Conservation (phyloP, 2,329 filamentous ascomycete genomes). For the Albophoma yamanashiensis region DNA sequence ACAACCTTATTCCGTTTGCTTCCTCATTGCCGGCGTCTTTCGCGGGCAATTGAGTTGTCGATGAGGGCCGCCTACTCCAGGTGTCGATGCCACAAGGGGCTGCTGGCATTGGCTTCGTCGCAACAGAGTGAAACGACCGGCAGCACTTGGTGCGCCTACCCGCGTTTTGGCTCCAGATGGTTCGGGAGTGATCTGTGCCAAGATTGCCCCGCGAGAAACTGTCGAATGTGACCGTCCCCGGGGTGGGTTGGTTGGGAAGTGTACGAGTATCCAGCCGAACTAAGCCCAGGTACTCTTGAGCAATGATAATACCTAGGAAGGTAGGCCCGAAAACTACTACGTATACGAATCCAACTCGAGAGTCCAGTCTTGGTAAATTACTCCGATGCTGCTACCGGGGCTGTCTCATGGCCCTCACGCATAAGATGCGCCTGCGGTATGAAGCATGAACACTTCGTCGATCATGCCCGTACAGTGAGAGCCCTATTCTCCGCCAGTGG, state of each 20-base stretch:
- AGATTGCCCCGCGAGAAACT: not conserved
- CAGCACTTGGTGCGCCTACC: not conserved
- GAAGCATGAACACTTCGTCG: conserved; percentile 1
- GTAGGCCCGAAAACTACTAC: not conserved
- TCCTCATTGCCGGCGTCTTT: not conserved
- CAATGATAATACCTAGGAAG: not conserved
- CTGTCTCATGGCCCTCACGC: conserved; percentile 3
- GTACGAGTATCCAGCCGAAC: not conserved
- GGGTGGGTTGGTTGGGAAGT: not conserved
- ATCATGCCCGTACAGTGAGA: not conserved
- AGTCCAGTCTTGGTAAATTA: not conserved
- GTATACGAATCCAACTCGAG: not conserved
- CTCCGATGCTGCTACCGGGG: not conserved
- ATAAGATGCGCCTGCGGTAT: not conserved
- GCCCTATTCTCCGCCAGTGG: not conserved
- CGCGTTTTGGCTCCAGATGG: not conserved
- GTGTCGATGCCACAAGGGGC: not conserved
- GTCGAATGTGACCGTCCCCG: not conserved
- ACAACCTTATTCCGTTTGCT: conserved; percentile 7
- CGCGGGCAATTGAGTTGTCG: not conserved
- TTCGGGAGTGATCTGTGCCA: not conserved
- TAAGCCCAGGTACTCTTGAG: not conserved
- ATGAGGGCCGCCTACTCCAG: not conserved
- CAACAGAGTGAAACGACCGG: not conserved
- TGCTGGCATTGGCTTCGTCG: not conserved